Conservation (phyloP, 2,329 filamentous ascomycete genomes). For the Dothistroma septosporum region DNA sequence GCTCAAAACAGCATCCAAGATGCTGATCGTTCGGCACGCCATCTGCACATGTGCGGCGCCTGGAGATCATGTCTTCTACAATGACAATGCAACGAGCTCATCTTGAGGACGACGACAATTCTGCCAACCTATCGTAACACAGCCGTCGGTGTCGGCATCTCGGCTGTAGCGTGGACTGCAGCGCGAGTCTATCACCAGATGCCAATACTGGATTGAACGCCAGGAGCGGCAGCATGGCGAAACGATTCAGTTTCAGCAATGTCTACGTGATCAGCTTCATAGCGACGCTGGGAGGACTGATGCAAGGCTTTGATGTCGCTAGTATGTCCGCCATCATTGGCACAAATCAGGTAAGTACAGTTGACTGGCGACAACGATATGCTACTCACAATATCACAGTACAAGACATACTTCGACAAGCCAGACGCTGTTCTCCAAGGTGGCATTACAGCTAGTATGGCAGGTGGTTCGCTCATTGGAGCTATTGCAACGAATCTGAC, state of each 20-base stretch:
- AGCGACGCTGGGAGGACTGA: conserved; percentile 12
- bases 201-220: not conserved
- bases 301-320: conserved; percentile 14
- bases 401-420: conserved; percentile 14
- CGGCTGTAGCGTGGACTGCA: too few relatives aligned
- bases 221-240: conserved; percentile 5
- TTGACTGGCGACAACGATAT: not conserved
- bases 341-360: conserved; percentile 8
- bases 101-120: too few relatives aligned
- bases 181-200: not conserved
- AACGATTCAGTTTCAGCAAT: conserved; percentile 9
- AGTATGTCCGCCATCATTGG: conserved; percentile 13
- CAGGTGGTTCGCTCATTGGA: conserved; percentile 11
- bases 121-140: too few relatives aligned
- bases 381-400: conserved; percentile 4
- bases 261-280: conserved; percentile 12
- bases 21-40: not conserved
- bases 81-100: too few relatives aligned
- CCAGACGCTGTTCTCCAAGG: conserved; percentile 9
- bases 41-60: not conserved
- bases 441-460: conserved; percentile 14
- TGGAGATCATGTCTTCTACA: too few relatives aligned
- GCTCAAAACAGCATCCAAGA: not conserved
- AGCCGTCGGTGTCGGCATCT: too few relatives aligned
- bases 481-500: conserved; percentile 10